Evolutionary conservation across 345 rosid genomes (phyloP).

Genomic region (Heritiera fomes): DNA sequence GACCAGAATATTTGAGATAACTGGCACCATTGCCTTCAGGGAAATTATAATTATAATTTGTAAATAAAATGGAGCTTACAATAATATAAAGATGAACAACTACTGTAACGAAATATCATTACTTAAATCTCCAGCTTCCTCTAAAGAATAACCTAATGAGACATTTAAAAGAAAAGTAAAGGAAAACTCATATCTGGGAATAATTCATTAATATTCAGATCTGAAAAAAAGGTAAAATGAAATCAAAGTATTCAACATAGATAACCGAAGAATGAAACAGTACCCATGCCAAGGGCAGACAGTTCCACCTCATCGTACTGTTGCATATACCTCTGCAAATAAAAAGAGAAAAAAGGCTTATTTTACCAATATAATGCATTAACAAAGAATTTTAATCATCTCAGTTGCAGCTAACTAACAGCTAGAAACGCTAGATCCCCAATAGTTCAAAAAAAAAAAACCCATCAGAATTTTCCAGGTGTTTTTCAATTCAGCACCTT

Average conservation of each 20-base stretch:
- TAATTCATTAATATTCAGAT: neutral
- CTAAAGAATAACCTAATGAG: neutral
- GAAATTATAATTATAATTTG: neutral
- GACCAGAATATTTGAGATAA: neutral
- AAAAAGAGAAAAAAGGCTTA: neutral
- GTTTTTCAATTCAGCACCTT: neutral
- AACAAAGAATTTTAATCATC: neutral
- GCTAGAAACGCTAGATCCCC: slow-evolving; percentile 13
- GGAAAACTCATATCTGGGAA: neutral
- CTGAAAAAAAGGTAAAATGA: neutral
- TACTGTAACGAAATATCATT: neutral
- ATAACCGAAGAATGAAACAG: slow-evolving; percentile 10
- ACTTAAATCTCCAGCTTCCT: neutral
- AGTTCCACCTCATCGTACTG: slow-evolving; percentile 84
- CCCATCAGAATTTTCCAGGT: neutral
- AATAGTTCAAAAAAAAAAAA: neutral
- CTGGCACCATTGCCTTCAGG: neutral
- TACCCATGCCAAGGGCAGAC: slow-evolving; percentile 99
- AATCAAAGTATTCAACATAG: neutral
- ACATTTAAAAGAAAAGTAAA: neutral
- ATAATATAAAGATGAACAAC: neutral
- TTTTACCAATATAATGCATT: neutral
- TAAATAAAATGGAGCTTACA: neutral
- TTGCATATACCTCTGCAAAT: slow-evolving; percentile 88
- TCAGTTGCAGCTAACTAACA: neutral